phyloP scores from a whole-genome alignment of 1,284 basidiomycete species.

The Ustilago esculenta region DNA sequence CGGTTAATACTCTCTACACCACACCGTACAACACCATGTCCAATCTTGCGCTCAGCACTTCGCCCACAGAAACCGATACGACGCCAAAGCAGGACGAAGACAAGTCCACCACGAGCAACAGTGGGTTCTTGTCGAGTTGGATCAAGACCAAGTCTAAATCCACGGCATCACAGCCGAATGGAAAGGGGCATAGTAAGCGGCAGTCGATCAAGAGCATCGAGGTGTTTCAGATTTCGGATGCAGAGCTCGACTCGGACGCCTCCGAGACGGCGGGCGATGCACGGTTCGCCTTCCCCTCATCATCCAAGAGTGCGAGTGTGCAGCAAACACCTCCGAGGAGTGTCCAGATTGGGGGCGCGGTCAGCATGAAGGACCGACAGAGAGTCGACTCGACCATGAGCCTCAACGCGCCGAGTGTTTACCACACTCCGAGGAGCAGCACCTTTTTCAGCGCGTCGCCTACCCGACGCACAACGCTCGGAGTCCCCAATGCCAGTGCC shows the following conservation, averaged over 20 bases:
- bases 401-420: conserved; percentile 40
- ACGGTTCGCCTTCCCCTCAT: conserved; percentile 6
- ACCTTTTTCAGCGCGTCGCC: conserved; percentile 44
- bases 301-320: neutral
- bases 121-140: conserved; percentile 28
- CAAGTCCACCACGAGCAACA: neutral
- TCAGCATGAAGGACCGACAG: conserved; percentile 12
- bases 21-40: conserved; percentile 32
- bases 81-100: neutral
- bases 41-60: conserved; percentile 5
- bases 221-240: conserved; percentile 34
- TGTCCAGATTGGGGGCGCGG: neutral
- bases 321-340: conserved; percentile 2
- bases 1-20: conserved; percentile 29
- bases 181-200: conserved; percentile 25
- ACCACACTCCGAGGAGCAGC: conserved; percentile 56
- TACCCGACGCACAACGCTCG: conserved; percentile 13
- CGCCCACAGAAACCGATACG: conserved; percentile 10
- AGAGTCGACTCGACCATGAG: conserved; percentile 39
- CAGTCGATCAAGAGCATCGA: conserved; percentile 47
- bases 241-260: conserved; percentile 4
- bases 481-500: neutral
- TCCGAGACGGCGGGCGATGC: neutral
- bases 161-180: neutral
- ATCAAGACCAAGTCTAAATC: conserved; percentile 15